These are phyloP conservation scores for Linnemannia elongata DNA, from an alignment of 192 early-diverging fungal genomes.

Conservation along the genomic window DNA sequence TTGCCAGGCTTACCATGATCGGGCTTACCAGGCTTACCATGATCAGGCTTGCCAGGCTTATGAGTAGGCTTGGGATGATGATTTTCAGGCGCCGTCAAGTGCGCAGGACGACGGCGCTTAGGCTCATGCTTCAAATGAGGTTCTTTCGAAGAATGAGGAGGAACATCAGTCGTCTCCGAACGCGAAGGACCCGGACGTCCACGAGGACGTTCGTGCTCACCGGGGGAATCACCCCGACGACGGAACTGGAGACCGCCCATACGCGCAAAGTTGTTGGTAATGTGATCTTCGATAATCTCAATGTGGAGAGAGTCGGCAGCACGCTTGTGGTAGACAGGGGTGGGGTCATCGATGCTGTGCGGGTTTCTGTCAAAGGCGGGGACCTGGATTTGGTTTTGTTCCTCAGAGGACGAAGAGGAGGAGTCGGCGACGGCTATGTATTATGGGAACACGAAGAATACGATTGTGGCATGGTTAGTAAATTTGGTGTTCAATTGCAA, in stretches of 20 bases:
- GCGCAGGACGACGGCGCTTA: conserved; percentile 8
- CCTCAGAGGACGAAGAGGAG: not conserved
- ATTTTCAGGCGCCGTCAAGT: not conserved
- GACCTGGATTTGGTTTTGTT: not conserved
- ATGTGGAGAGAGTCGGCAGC: not conserved
- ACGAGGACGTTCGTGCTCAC: conserved; percentile 29
- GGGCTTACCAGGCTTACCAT: not conserved
- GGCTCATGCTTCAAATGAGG: not conserved
- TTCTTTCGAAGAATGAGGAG: not conserved
- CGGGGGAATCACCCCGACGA: not conserved
- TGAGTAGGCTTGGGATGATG: conserved; percentile 16
- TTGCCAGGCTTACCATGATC: conserved; percentile 8
- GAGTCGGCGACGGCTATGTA: not conserved
- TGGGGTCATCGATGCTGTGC: not conserved
- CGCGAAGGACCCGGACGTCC: conserved; percentile 32
- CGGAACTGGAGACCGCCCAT: not conserved
- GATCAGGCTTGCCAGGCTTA: not conserved
- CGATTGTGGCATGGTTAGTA: not conserved
- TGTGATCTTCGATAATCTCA: not conserved
- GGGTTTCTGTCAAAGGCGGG: not conserved
- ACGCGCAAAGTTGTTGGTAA: not conserved
- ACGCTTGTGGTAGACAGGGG: conserved; percentile 10
- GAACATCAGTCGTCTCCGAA: not conserved
- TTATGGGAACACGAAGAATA: not conserved
- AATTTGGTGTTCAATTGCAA: not conserved